Conservation (phyloP, 352 stramenopile genomes). For the Phytophthora pluvialis region DNA sequence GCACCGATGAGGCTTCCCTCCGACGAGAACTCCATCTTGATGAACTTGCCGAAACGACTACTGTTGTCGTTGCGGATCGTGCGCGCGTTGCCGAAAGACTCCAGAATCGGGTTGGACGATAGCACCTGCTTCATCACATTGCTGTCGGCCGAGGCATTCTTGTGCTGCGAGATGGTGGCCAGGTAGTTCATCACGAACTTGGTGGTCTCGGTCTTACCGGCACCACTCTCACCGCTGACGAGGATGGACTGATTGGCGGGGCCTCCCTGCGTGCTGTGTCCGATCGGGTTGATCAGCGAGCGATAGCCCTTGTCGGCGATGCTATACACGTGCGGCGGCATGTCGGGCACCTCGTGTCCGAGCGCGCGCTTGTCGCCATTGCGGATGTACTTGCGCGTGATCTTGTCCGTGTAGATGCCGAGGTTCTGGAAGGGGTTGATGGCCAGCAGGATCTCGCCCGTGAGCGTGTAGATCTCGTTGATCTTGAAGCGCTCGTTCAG, state of each 20-base stretch:
- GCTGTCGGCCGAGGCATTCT: conserved; percentile 55
- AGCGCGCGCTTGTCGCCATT: conserved; percentile 78
- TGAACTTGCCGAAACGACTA: conserved; percentile 97
- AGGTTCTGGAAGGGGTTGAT: conserved; percentile 91
- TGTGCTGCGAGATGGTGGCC: conserved; percentile 86
- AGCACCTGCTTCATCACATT: conserved; percentile 94
- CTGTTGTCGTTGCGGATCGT: conserved; percentile 98
- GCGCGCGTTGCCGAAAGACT: conserved; percentile 98
- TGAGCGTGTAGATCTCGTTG: conserved; percentile 95
- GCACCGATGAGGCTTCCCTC: conserved; percentile 85
- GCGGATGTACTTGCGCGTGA: conserved; percentile 88
- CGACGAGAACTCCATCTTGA: conserved; percentile 95
- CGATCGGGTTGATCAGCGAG: conserved; percentile 71
- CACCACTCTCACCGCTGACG: conserved; percentile 92
- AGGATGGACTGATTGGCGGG: conserved; percentile 92
- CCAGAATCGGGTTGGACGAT: conserved; percentile 98
- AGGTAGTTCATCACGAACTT: conserved; percentile 98
- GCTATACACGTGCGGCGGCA: conserved; percentile 92
- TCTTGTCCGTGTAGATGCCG: conserved; percentile 88
- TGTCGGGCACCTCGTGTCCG: conserved; percentile 68
- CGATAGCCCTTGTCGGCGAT: conserved; percentile 92
- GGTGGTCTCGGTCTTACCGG: conserved; percentile 97
- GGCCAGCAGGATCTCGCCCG: conserved; percentile 83
- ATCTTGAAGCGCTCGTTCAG: conserved; percentile 92
- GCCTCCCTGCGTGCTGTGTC: conserved; percentile 30